phyloP scores from a whole-genome alignment of 805 yeast genomes.

The Cyberlindnera maclurae region DNA sequence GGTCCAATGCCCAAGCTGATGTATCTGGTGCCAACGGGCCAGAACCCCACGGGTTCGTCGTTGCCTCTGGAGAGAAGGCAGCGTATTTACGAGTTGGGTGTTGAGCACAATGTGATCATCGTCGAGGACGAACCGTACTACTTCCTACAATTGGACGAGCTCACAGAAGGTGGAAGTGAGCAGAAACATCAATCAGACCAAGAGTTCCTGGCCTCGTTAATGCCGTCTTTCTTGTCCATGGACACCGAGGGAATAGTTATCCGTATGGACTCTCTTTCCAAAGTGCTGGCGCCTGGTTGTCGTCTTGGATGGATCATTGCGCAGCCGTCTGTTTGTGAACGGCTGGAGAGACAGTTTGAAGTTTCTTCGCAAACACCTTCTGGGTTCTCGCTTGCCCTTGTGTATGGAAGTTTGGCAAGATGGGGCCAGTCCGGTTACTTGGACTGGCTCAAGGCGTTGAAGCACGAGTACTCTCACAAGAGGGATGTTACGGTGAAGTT shows the following conservation, averaged over 20 bases:
- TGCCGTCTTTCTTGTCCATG: slow-evolving; percentile 64
- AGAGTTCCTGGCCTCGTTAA: slow-evolving; percentile 58
- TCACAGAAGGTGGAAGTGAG: slow-evolving; percentile 30
- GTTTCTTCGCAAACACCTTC: slow-evolving; percentile 74
- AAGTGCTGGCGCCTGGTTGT: slow-evolving; percentile 86
- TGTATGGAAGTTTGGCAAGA: slow-evolving; percentile 62
- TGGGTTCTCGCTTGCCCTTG: slow-evolving; percentile 70
- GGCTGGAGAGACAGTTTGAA: slow-evolving; percentile 68
- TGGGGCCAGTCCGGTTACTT: slow-evolving; percentile 91
- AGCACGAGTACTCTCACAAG: slow-evolving; percentile 72
- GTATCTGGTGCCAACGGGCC: slow-evolving; percentile 23
- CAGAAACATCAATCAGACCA: slow-evolving; percentile 25
- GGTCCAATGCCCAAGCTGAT: slow-evolving; percentile 41
- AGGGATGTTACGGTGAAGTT: slow-evolving; percentile 77
- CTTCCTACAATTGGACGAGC: slow-evolving; percentile 24
- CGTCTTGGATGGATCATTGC: slow-evolving; percentile 89
- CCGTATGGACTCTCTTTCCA: slow-evolving; percentile 86
- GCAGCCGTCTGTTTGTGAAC: slow-evolving; percentile 54
- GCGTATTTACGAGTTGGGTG: slow-evolving; percentile 1
- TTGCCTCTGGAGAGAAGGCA: neutral
- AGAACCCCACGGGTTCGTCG: slow-evolving; percentile 2
- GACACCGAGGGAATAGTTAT: slow-evolving; percentile 35
- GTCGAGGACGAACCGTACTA: slow-evolving; percentile 3
- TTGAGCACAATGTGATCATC: neutral
- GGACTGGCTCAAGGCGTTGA: slow-evolving; percentile 81